Evolutionary conservation across 495 filamentous ascomycete species (phyloP), one percentile per base, ranked within the genome.

Genomic region (Cairneyella variabilis): DNA sequence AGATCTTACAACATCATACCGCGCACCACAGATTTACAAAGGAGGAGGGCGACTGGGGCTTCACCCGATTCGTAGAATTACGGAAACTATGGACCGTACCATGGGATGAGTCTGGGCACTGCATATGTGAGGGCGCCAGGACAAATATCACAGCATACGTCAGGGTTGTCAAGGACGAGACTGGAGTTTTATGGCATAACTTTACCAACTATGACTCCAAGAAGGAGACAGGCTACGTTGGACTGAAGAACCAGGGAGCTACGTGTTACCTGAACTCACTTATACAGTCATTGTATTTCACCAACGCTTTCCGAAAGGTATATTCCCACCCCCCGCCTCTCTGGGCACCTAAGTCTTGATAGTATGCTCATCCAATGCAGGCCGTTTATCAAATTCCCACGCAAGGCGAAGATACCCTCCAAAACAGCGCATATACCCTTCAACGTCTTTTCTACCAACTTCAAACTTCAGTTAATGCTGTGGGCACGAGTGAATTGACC

Each of bases 251-350:
- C 62, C 93, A 99, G 69, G 93, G 93, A 53, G 93, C 93, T 18
- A 99, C 93, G 7, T 99, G 93, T 72, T 99, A 99, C 66, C 77
- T 99, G 18, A 99, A 99, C 69, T 99, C 93, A 2, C 83, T 99
- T 9, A 72, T 99, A 26, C 93, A 99, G 68, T 97, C 93, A 7
- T 70, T 99, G 26, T 99, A 91, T 66, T 97, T 99, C 67, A 99
- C 93, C 44, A 97, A 96, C 69, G 83, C 85, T 23, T 99, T 99
- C 73, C 85, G 93, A 66, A 95, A 95, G 78, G 90, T 92, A n/a
- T n/a, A n/a, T n/a, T n/a, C n/a, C n/a, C n/a, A n/a, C n/a, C n/a
- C n/a, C n/a, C n/a, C n/a, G n/a, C n/a, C n/a, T n/a, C n/a, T n/a
- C n/a, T n/a, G n/a, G n/a, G n/a, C n/a, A n/a, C n/a, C n/a, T n/a